Percentiles rank a stretch among this genome's conserved stretches.
These are phyloP conservation scores for Mycotypha africana DNA, from an alignment of 371 early-diverging fungal genomes.

Conservation along the genomic window DNA sequence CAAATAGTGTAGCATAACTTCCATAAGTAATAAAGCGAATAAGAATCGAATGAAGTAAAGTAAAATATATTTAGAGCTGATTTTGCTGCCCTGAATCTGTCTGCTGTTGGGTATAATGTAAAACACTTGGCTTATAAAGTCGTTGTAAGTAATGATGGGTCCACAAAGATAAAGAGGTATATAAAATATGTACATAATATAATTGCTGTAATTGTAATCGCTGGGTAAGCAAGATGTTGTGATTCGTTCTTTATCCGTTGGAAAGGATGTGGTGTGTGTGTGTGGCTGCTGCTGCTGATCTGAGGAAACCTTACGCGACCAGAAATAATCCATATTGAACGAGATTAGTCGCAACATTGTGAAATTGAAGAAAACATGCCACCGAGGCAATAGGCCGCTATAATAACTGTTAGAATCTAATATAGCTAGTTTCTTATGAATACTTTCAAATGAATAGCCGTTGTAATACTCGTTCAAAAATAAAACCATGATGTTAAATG, in stretches of 20 bases:
- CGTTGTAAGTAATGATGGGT: constrained; percentile 93
- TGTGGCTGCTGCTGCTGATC: constrained; percentile 20
- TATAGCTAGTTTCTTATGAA: too few species aligned
- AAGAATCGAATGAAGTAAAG: constrained; percentile 50
- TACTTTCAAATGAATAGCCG: constrained; percentile 63
- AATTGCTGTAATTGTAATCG: constrained; percentile 76
- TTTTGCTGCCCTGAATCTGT: constrained; percentile 36
- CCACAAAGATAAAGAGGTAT: constrained; percentile 91
- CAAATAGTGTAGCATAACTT: constrained; percentile 72
- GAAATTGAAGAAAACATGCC: constrained; percentile 91
- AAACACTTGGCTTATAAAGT: constrained; percentile 80
- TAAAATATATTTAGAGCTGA: constrained; percentile 29
- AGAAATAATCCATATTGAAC: constrained; percentile 90
- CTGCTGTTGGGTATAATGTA: too few species aligned
- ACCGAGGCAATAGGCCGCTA: constrained; percentile 53
- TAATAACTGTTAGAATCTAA: too few species aligned
- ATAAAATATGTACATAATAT: constrained; percentile 78
- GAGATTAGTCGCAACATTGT: constrained; percentile 85
- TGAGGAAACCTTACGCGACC: constrained; percentile 35
- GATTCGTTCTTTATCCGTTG: constrained; percentile 59
- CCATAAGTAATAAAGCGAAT: constrained; percentile 68
- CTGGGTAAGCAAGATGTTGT: constrained; percentile 36
- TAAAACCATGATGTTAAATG: constrained; percentile 67
- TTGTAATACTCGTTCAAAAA: constrained; percentile 68
- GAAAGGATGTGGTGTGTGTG: constrained; percentile 1